Evolutionary conservation across 345 rosid genomes (phyloP), one percentile per base, ranked within the genome.

Genomic region (Diplotaxis tenuifolia): DNA sequence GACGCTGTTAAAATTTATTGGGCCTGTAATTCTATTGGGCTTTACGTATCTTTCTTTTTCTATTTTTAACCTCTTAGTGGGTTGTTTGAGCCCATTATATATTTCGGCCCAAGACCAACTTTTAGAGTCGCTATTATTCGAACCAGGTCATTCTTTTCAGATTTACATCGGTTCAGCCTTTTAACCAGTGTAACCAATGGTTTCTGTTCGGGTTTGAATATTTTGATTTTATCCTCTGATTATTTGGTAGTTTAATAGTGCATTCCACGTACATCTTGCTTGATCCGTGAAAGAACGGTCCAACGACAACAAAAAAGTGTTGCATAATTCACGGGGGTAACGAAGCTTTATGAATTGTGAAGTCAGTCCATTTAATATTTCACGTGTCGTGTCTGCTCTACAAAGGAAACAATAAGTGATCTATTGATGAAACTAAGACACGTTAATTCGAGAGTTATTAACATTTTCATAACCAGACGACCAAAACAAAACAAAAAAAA

Each of bases 341-440:
- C 6, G 64, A 64, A 73, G 47, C 49, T 73, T 45, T 32, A 10
- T 40, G n/a, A 16, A 56, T 18, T n/a, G n/a, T 27, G 47, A 65
- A 19, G 63, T 12, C 38, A 38, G 16, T 56, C 19, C 25, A 73
- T 55, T 28, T 20, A 73, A 40, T 21, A n/a, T 55, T 28, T 20
- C 77, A 73, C 65, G 25, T 65, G 77, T 73, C 47, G 50, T 55
- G 76, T 62, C 20, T 72, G 53, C 20, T 72, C 28, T 11, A 4
- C 12, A 3, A 50, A 52, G 29, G 42, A 62, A 22, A 53, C 32
- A 63, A 12, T 18, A 63, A 3, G 22, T 20, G 42, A 3, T 38
- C 20, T 38, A 18, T 4, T 27, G 40, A 72, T 27, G 40, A 72
- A 54, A 14, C 6, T 27, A 54, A 9, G 16, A 16, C 21, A 16